phyloP scores from a whole-genome alignment of 1,139 yeast genomes.

The Spencermartinsiella ligniputridi region DNA sequence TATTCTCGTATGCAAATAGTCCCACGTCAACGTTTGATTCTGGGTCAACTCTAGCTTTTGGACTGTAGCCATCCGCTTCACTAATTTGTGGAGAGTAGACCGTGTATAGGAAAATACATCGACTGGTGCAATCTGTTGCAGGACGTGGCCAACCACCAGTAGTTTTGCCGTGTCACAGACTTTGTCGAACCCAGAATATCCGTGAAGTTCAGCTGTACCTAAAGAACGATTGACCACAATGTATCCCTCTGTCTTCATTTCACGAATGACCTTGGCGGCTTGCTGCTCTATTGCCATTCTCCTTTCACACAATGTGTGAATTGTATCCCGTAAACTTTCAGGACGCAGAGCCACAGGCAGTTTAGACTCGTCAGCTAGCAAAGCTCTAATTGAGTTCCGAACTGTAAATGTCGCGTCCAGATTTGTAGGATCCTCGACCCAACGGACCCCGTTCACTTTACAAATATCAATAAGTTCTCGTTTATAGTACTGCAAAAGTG shows the following conservation, averaged over 20 bases:
- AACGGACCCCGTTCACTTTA: constrained; percentile 35
- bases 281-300: constrained; percentile 8
- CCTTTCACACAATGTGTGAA: constrained; percentile 2
- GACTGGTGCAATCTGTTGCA: constrained; percentile 15
- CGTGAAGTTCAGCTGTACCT: constrained; percentile 9
- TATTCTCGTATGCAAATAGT: not conserved
- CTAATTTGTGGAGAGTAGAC: not conserved
- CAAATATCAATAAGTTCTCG: constrained; percentile 47
- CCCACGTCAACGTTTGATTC: not conserved
- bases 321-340: constrained; percentile 5
- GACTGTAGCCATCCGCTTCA: not conserved
- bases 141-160: constrained; percentile 10
- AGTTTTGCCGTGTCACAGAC: constrained; percentile 10
- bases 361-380: constrained; percentile 15
- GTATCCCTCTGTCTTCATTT: constrained; percentile 4
- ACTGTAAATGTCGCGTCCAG: constrained; percentile 48
- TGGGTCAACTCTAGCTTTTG: not conserved
- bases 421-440: constrained; percentile 74
- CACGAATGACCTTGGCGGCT: constrained; percentile 6
- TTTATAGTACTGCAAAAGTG: constrained; percentile 49
- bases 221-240: constrained; percentile 7
- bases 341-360: constrained; percentile 14
- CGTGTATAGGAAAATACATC: constrained; percentile 12
- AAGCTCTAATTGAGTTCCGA: constrained; percentile 43
- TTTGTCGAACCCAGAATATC: constrained; percentile 9